A percentile compares a stretch with the other conserved stretches of the same genome.
Evolutionary conservation across 257 asterid species (phyloP).

Genomic region (Petunia secreta): DNA sequence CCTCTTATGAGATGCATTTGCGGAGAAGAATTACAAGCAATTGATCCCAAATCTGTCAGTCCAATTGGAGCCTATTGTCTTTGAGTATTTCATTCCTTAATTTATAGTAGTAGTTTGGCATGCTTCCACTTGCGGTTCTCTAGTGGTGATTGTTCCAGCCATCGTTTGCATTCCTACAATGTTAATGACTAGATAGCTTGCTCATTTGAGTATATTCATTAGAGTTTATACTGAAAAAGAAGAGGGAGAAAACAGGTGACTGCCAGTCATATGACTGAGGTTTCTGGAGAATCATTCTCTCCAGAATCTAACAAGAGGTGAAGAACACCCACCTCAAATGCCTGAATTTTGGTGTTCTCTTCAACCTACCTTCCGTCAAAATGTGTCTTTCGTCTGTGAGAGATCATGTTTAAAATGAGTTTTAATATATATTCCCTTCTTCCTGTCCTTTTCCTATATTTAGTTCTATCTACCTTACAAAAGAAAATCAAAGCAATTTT

Average conservation of each 20-base stretch:
- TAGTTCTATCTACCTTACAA: not conserved
- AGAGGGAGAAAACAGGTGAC: not conserved
- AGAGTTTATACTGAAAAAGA: not conserved
- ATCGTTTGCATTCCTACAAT: not conserved
- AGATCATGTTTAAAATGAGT: not conserved
- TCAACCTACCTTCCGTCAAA: not conserved
- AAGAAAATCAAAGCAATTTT: constrained; percentile 19
- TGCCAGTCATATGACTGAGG: constrained; percentile 10
- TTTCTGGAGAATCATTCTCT: constrained; percentile 19
- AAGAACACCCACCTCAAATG: constrained; percentile 17
- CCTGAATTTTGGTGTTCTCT: not conserved
- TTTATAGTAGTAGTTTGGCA: constrained; percentile 7
- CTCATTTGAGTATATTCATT: not conserved
- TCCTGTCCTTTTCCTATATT: not conserved
- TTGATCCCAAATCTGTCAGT: not conserved
- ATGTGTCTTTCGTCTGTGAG: not conserved
- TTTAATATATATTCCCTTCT: not conserved
- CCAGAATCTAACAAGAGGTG: not conserved
- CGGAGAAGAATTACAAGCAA: not conserved
- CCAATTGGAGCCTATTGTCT: not conserved
- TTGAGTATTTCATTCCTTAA: not conserved
- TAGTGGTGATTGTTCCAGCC: not conserved
- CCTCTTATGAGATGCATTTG: constrained; percentile 12
- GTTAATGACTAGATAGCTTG: not conserved
- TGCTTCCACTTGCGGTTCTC: constrained; percentile 3